Evolutionary conservation across 139 green algal species (phyloP).

Genomic region (Tetraselmis chui): DNA sequence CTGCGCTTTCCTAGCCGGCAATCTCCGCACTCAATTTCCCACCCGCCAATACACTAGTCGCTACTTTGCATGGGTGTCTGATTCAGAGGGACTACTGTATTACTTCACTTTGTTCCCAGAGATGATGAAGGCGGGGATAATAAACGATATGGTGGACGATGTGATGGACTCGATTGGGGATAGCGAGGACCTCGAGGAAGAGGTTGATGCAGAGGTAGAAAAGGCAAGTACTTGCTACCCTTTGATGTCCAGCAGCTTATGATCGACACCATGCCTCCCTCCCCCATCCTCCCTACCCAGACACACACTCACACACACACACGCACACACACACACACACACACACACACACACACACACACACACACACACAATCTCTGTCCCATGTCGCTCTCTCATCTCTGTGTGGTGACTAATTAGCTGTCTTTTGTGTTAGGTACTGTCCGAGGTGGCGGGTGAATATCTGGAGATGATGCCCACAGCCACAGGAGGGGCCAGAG

Average conservation of each 20-base stretch:
- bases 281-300: neutral
- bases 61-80: too few relatives aligned
- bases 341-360: too few relatives aligned
- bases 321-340: too few relatives aligned
- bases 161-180: constrained; percentile 33
- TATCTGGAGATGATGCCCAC: neutral
- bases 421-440: too few relatives aligned
- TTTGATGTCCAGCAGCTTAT: constrained; percentile 10
- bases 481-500: neutral
- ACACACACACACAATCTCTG: too few relatives aligned
- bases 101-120: neutral
- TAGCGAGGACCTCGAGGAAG: constrained; percentile 38
- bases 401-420: too few relatives aligned
- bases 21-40: neutral
- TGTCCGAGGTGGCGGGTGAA: neutral
- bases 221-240: constrained; percentile 25
- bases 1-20: neutral
- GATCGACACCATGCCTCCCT: neutral
- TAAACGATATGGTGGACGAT: constrained; percentile 43
- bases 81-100: neutral
- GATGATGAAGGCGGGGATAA: constrained; percentile 22
- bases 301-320: neutral
- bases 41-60: too few relatives aligned
- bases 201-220: constrained; percentile 30
- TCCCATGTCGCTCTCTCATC: neutral